These are phyloP conservation scores for Penicillium sp. DNA, from an alignment of 2,329 filamentous ascomycete species.

Conservation along the genomic window DNA sequence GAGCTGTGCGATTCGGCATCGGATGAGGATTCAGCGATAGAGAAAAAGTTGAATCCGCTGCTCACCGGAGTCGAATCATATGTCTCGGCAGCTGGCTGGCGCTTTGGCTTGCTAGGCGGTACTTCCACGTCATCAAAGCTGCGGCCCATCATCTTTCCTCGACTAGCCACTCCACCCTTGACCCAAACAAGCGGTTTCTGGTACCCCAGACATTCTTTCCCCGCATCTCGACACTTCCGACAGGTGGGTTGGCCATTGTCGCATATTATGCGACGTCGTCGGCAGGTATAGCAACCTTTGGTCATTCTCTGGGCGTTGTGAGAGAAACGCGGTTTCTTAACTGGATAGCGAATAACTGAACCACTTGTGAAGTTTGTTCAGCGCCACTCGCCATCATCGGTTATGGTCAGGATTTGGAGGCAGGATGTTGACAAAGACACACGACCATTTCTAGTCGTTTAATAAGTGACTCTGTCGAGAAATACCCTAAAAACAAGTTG, in stretches of 20 bases:
- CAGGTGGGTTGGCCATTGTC: constrained; percentile 45
- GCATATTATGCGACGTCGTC: constrained; percentile 46
- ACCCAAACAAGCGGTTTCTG: constrained; percentile 46
- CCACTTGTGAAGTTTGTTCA: constrained; percentile 14
- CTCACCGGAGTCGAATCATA: not conserved
- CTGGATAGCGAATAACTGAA: constrained; percentile 17
- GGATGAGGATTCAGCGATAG: constrained; percentile 14
- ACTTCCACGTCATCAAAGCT: constrained; percentile 46
- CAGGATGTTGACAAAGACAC: constrained; percentile 6
- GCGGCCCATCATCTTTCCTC: constrained; percentile 54
- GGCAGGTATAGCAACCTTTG: constrained; percentile 47
- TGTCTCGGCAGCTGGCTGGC: not conserved
- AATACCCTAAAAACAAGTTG: not conserved
- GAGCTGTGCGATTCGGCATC: constrained; percentile 21
- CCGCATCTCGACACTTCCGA: constrained; percentile 44
- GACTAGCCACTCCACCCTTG: constrained; percentile 45
- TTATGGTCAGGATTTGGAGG: constrained; percentile 14
- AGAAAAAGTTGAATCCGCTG: constrained; percentile 11
- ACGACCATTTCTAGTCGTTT: constrained; percentile 15
- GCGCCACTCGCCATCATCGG: constrained; percentile 25
- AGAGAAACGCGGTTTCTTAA: constrained; percentile 4
- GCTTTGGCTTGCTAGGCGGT: constrained; percentile 5
- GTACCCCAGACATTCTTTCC: constrained; percentile 47
- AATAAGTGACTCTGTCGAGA: not conserved
- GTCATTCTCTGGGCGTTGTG: constrained; percentile 31